These are phyloP conservation scores for Phytophthora pistaciae DNA, from an alignment of 352 stramenopile species.

Conservation along the genomic window DNA sequence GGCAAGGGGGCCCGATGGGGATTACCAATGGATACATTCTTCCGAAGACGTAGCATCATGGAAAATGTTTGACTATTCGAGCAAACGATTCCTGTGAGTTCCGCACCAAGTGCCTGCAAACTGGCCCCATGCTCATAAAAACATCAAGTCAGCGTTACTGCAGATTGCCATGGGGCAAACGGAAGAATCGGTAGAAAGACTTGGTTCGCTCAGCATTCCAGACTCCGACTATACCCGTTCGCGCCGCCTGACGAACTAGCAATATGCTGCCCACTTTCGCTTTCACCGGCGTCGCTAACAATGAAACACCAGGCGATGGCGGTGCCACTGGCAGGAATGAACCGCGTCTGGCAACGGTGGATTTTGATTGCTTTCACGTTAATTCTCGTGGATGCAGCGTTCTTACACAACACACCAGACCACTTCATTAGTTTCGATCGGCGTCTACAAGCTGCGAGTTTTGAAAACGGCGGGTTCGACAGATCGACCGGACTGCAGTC, in stretches of 20 bases:
- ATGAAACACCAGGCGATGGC: not conserved
- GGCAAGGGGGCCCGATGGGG: not conserved
- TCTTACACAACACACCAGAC: not conserved
- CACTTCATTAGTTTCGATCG: not conserved
- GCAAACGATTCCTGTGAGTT: not conserved
- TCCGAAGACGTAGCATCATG: not conserved
- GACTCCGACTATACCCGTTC: not conserved
- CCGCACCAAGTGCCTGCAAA: slow-evolving; percentile 3
- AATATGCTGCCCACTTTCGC: not conserved
- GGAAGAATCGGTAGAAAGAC: slow-evolving; percentile 18
- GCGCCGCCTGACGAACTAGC: slow-evolving; percentile 11
- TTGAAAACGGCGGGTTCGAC: not conserved
- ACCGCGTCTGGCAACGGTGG: not conserved
- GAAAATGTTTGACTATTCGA: too few species aligned
- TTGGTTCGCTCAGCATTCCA: not conserved
- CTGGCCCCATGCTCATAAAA: slow-evolving; percentile 14
- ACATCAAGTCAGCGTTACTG: slow-evolving; percentile 4
- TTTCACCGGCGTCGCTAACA: not conserved
- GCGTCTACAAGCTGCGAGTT: not conserved
- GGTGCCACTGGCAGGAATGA: not conserved
- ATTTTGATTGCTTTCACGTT: not conserved
- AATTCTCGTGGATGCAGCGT: not conserved
- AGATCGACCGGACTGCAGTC: not conserved
- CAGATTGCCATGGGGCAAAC: not conserved
- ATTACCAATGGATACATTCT: not conserved